Evolutionary conservation across 371 early-diverging fungal species (phyloP), one percentile per base, ranked within the genome.

Genomic region (Zopfochytrium polystomum): DNA sequence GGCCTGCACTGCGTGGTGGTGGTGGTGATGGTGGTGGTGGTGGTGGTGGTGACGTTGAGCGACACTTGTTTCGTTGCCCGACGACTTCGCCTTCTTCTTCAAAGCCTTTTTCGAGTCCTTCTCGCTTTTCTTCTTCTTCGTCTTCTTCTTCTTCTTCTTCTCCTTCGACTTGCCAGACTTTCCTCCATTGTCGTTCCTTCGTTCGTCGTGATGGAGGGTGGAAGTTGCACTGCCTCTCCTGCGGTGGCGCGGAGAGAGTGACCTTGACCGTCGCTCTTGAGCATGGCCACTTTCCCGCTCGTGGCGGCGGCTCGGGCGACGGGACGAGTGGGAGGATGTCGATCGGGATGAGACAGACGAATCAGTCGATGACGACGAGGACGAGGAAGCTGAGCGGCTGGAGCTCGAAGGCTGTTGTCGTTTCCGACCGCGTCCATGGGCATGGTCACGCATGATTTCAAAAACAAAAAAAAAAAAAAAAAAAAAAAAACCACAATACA

Each of bases 31-130:
- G n/a, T n/a, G n/a, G n/a, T n/a, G n/a, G n/a, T n/a, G n/a, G n/a
- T n/a, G n/a, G n/a, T n/a, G n/a, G n/a, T n/a, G n/a, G n/a, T n/a
- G n/a, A n/a, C n/a, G n/a, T n/a, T n/a, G n/a, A n/a, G n/a, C n/a
- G n/a, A n/a, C n/a, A n/a, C n/a, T n/a, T n/a, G n/a, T n/a, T n/a
- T n/a, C n/a, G n/a, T n/a, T n/a, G n/a, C n/a, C n/a, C n/a, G n/a
- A n/a, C n/a, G n/a, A n/a, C n/a, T n/a, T n/a, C n/a, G n/a, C n/a
- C n/a, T n/a, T n/a, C n/a, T n/a, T n/a, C n/a, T n/a, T n/a, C n/a
- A n/a, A n/a, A n/a, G n/a, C n/a, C n/a, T n/a, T n/a, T n/a, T n/a
- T 42, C 43, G 20, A 42, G 43, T 42, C 20, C 43, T 42, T 42
- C 43, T 42, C 20, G 43, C 15, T 20, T 15, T 42, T 42, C 1